Base-by-base conservation (phyloP, 306 rosid species). In the Cotoneaster glaucophyllus region DNA sequence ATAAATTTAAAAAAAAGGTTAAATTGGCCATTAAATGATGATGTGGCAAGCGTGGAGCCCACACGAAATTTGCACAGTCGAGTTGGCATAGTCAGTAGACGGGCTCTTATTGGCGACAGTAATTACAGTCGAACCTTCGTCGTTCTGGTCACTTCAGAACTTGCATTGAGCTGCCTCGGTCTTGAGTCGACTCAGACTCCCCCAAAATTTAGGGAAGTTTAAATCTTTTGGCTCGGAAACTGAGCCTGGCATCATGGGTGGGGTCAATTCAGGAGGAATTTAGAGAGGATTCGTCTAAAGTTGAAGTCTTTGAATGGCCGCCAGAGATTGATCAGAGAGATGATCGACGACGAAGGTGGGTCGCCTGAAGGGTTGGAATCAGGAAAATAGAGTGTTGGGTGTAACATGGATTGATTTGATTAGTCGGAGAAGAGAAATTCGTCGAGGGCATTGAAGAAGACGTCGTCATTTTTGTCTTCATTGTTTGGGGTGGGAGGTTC, bases 61-160 rank as follows among this genome's bases (percentile, higher is more conserved):
- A 32, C 37, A 31, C 32, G 32, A 31, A 31, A 31, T 3, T 31
- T 31, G 31, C 31, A 29, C 31, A 4, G 4, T 81, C 56, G 93
- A 84, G 17, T 81, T 83, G 21, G 70, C 75, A 26, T 80, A 79
- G 78, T 86, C 84, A 44, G 17, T 15, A 11, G 8, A 34, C 6
- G 39, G 37, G 31, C 31, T 71, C 56, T 77, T 79, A 15, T 77
- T 50, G 74, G 78, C 88, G 74, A 77, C 89, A 15, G 83, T 77
- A 9, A 92, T 90, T 56, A 89, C 22, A 41, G 79, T 78, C 7
- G 96, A 89, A 18, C 58, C 84, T 61, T 85, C 91, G 14, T 69
- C 76, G 53, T 74, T 54, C 71, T 80, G 80, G 64, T 79, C 82
- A 41, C 59, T 82, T 31, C 41, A 86, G 67, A 74, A 78, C 76